Evolutionary conservation across 1,284 basidiomycete species (phyloP).

Genomic region (Apiotrichum montevideense): DNA sequence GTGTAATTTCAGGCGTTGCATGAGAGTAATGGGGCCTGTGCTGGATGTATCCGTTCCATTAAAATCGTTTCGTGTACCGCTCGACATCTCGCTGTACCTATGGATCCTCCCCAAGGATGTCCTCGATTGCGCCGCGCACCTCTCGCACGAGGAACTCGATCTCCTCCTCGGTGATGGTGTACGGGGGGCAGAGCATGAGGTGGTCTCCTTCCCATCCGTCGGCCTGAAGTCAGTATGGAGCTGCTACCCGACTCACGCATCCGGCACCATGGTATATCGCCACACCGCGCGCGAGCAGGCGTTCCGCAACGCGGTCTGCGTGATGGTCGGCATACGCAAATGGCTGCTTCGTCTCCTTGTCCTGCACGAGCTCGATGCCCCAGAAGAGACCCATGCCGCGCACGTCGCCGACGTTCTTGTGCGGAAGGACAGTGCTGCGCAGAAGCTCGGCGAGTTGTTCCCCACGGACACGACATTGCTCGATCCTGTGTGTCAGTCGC

Average conservation of each 20-base stretch:
- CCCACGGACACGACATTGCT: constrained; percentile 60
- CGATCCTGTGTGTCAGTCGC: constrained; percentile 43
- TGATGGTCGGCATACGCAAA: constrained; percentile 22
- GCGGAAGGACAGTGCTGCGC: constrained; percentile 52
- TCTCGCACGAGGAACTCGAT: constrained; percentile 13
- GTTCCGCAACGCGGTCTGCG: constrained; percentile 22
- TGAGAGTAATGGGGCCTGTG: no score
- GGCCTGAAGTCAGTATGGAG: constrained; percentile 2
- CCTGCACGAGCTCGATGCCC: constrained; percentile 62
- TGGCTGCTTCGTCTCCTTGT: constrained; percentile 23
- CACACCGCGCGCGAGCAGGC: constrained; percentile 22
- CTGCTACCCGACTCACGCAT: constrained; percentile 7
- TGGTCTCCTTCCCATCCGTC: constrained; percentile 37
- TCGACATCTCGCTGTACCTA: background rate
- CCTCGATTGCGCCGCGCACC: constrained; percentile 19
- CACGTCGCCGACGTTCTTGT: constrained; percentile 26
- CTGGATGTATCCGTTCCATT: no score
- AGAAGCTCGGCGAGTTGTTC: constrained; percentile 59
- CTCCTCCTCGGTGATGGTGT: constrained; percentile 30
- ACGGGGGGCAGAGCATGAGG: constrained; percentile 36
- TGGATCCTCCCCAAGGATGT: constrained; percentile 12
- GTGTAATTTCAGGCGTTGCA: no score
- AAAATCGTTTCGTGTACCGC: no score
- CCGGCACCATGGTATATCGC: constrained; percentile 26
- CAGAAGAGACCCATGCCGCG: constrained; percentile 67